Conservation (phyloP, 352 stramenopile genomes). For the Globisporangium spiculum region DNA sequence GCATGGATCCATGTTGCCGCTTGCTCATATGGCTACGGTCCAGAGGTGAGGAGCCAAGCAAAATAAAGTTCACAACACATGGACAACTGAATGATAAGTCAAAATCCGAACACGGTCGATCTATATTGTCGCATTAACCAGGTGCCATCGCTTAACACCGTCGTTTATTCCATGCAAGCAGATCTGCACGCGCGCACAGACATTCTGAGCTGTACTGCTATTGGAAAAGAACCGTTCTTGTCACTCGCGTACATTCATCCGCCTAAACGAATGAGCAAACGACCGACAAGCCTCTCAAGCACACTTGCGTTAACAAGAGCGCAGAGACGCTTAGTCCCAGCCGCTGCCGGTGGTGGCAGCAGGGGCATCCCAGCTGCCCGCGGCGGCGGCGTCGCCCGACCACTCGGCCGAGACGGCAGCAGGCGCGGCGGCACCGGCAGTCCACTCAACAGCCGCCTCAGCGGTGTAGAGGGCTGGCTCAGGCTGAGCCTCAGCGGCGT, state of each 20-base stretch:
- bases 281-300: constrained; percentile 9
- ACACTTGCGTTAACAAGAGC: constrained; percentile 11
- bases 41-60: background rate
- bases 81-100: background rate
- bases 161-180: constrained; percentile 89
- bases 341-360: constrained; percentile 36
- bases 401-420: constrained; percentile 72
- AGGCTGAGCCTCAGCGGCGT: constrained; percentile 46
- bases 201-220: constrained; percentile 7
- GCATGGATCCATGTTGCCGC: background rate
- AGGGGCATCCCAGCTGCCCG: constrained; percentile 53
- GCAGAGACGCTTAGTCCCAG: constrained; percentile 77
- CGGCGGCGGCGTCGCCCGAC: constrained; percentile 64
- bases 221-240: constrained; percentile 9
- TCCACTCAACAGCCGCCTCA: constrained; percentile 63
- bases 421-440: constrained; percentile 26
- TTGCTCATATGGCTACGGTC: background rate
- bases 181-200: constrained; percentile 11
- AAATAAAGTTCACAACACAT: background rate
- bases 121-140: constrained; percentile 86
- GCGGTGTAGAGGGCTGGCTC: constrained; percentile 59
- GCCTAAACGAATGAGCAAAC: constrained; percentile 1
- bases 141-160: constrained; percentile 91
- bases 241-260: background rate
- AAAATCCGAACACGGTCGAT: constrained; percentile 19